phyloP scores from a whole-genome alignment of 257 asterid species.

The Rubia yunnanensis region DNA sequence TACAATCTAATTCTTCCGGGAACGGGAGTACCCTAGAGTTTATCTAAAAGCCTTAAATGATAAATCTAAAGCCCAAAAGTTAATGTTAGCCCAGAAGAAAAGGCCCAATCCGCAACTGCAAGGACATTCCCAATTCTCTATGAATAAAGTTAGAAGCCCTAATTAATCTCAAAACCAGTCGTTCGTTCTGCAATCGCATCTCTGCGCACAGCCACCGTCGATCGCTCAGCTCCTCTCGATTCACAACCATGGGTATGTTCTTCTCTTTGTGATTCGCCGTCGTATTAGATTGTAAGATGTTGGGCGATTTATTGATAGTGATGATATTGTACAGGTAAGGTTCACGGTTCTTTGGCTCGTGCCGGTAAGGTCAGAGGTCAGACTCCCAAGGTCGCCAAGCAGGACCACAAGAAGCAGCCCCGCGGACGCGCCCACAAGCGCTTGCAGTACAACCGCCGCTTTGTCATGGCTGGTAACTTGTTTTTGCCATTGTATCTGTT shows the following conservation, averaged over 20 bases:
- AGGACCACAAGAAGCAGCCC: constrained; percentile 92
- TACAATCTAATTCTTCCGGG: no score
- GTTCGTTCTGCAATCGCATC: not conserved
- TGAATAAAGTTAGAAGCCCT: not conserved
- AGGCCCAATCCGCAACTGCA: not conserved
- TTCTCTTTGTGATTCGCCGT: not conserved
- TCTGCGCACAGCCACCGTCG: not conserved
- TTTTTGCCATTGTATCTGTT: not conserved
- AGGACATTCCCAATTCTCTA: not conserved
- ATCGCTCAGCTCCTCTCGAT: not conserved
- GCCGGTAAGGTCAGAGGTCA: constrained; percentile 98
- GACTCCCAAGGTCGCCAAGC: constrained; percentile 87
- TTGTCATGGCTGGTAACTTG: constrained; percentile 79
- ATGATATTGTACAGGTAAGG: constrained; percentile 54
- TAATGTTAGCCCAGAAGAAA: not conserved
- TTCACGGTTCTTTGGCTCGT: constrained; percentile 94
- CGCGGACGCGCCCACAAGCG: constrained; percentile 96
- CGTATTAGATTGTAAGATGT: no score
- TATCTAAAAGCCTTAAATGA: not conserved
- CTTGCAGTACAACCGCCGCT: constrained; percentile 86
- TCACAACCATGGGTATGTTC: not conserved
- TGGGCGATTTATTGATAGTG: not conserved
- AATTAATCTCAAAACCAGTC: not conserved
- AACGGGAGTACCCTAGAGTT: no score
- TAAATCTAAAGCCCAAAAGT: not conserved